Base-by-base conservation (phyloP, 2,329 filamentous ascomycete species). In the Hymenoscyphus fructigenus region DNA sequence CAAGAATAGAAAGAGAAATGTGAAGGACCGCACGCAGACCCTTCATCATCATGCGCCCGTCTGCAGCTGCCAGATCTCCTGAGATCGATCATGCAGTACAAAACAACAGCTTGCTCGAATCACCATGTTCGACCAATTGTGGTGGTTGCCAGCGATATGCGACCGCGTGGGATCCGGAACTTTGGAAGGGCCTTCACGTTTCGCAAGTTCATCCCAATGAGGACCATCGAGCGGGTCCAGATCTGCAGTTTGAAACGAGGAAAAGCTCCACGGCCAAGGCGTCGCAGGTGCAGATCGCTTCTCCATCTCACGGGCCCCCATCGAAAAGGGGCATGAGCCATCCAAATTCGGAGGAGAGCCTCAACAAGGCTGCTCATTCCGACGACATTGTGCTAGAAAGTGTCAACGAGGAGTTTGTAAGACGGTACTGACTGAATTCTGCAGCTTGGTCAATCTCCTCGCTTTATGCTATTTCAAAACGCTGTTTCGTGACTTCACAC, bases 151-250 rank as follows among this genome's bases (percentile, higher is more conserved):
- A 53, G 47, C 47, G 20, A 10, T 23, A 26, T 53, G 47, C 47
- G 47, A 53, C 20, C 47, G 47, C 14, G 3, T 53, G 47, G 47
- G 41, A 47, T 47, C n/a, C 41, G 55, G 26, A 57, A 32, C 55
- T 57, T n/a, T 34, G 26, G 32, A 32, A 57, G 10, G 32, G 23
- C 17, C 12, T 7, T 26, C 38, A 28, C 36, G 36, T 61, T n/a
- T 70, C 66, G 70, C 70, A 70, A 68, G 60, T 70, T 67, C 68
- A 63, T 69, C 66, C 66, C 59, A 65, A 69, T 62, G 20, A 61
- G 61, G 66, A 9, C 55, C 15, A 63, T 58, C 60, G 55, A 66
- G 66, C 60, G 62, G 47, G 14, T 53, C 20, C 20, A 53, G 64
- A 64, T 66, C 38, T 67, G 68, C 66, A 60, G 60, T 17, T 53